A percentile compares a stretch with the other conserved stretches of the same genome.
These are phyloP conservation scores for Esteya vermicola DNA, from an alignment of 2,329 filamentous ascomycete genomes.

Conservation along the genomic window DNA sequence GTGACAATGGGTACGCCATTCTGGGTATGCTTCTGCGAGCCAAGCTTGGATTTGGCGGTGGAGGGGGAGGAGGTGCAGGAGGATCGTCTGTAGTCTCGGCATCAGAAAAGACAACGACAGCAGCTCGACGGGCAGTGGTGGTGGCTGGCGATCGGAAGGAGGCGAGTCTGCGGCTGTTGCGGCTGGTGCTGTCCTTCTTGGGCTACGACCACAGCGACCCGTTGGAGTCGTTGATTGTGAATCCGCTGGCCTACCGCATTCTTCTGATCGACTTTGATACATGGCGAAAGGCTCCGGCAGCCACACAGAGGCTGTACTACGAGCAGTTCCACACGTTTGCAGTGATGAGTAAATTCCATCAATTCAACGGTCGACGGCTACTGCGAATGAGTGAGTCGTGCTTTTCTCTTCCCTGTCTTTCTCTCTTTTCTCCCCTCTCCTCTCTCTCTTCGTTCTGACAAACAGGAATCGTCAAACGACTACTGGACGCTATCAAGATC, in stretches of 20 bases:
- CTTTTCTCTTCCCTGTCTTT: slow-evolving; percentile 6
- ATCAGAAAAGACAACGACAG: not conserved
- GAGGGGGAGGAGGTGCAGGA: not conserved
- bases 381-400: slow-evolving; percentile 70
- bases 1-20: slow-evolving; percentile 85
- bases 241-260: slow-evolving; percentile 85
- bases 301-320: slow-evolving; percentile 82
- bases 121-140: slow-evolving; percentile 11
- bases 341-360: slow-evolving; percentile 77
- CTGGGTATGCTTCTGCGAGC: slow-evolving; percentile 70
- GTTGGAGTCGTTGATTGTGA: slow-evolving; percentile 84
- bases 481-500: slow-evolving; percentile 80
- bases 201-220: slow-evolving; percentile 73
- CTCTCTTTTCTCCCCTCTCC: slow-evolving; percentile 7
- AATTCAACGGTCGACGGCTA: slow-evolving; percentile 80
- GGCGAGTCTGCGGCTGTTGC: slow-evolving; percentile 51
- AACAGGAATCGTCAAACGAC: slow-evolving; percentile 71
- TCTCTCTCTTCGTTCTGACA: not conserved
- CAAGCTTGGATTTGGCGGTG: slow-evolving; percentile 49
- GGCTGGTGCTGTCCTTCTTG: slow-evolving; percentile 69
- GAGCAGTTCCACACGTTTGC: slow-evolving; percentile 82
- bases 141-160: slow-evolving; percentile 37
- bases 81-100: not conserved
- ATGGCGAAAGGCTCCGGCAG: slow-evolving; percentile 66
- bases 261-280: slow-evolving; percentile 86